phyloP scores from a whole-genome alignment of 371 early-diverging fungal genomes.

The Basidiobolus heterosporus region DNA sequence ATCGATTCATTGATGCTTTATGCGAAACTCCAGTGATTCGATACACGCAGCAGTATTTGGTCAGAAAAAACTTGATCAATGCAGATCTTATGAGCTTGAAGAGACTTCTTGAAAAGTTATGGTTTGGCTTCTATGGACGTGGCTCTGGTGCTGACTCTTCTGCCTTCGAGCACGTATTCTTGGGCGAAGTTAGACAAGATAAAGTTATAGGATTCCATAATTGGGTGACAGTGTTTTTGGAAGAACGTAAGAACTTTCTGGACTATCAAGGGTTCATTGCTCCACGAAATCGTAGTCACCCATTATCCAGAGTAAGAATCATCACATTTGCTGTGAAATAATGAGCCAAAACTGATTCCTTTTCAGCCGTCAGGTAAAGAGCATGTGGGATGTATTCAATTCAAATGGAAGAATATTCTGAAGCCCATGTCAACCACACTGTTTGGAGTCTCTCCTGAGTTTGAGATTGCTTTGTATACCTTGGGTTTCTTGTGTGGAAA shows the following conservation, averaged over 20 bases:
- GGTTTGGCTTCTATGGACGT: conserved; percentile 18
- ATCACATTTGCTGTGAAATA: not conserved
- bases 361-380: conserved; percentile 6
- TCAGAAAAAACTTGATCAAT: conserved; percentile 8
- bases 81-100: conserved; percentile 10
- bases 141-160: conserved; percentile 12
- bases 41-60: conserved; percentile 16
- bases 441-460: conserved; percentile 31
- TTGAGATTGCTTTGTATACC: conserved; percentile 31
- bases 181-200: conserved; percentile 19
- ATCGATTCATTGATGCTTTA: conserved; percentile 17
- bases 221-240: conserved; percentile 23
- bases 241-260: conserved; percentile 17
- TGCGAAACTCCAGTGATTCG: conserved; percentile 11
- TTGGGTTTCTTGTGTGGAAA: conserved; percentile 5
- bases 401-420: conserved; percentile 16
- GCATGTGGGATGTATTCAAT: conserved; percentile 11
- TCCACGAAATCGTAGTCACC: conserved; percentile 8
- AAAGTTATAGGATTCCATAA: conserved; percentile 32
- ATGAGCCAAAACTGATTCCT: not conserved
- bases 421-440: conserved; percentile 24
- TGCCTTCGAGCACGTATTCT: conserved; percentile 30
- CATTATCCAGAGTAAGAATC: not conserved
- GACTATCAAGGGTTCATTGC: conserved; percentile 24
- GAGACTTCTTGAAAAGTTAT: conserved; percentile 12